phyloP scores from a whole-genome alignment of 805 yeast genomes.

The Yarrowia yakushimensis region DNA sequence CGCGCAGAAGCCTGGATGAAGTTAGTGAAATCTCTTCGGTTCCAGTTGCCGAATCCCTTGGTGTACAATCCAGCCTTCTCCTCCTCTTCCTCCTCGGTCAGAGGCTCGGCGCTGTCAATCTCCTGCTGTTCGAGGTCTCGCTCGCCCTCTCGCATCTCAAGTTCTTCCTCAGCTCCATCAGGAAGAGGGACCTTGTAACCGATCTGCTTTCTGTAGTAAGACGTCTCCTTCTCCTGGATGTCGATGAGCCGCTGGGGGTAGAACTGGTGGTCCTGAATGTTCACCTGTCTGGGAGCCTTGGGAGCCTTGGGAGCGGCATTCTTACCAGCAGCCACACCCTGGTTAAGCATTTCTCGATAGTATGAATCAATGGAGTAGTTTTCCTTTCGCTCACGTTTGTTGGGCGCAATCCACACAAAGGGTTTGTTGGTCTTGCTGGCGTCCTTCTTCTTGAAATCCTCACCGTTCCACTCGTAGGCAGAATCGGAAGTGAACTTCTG shows the following conservation, averaged over 20 bases:
- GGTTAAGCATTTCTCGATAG: slow-evolving; percentile 73
- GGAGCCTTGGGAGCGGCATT: slow-evolving; percentile 50
- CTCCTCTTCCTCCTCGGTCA: slow-evolving; percentile 75
- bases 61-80: slow-evolving; percentile 54
- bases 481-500: slow-evolving; percentile 85
- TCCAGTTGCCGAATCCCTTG: slow-evolving; percentile 77
- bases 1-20: slow-evolving; percentile 70
- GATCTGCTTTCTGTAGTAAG: slow-evolving; percentile 66
- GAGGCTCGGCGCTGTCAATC: slow-evolving; percentile 69
- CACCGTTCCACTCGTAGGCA: slow-evolving; percentile 97
- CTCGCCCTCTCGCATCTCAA: slow-evolving; percentile 45
- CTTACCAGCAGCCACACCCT: slow-evolving; percentile 48
- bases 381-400: slow-evolving; percentile 53
- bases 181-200: slow-evolving; percentile 58
- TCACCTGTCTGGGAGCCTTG: slow-evolving; percentile 77
- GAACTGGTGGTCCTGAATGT: slow-evolving; percentile 84
- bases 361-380: slow-evolving; percentile 87
- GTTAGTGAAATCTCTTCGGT: slow-evolving; percentile 80
- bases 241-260: slow-evolving; percentile 68
- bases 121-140: slow-evolving; percentile 60
- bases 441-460: slow-evolving; percentile 61
- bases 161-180: slow-evolving; percentile 45
- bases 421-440: slow-evolving; percentile 34
- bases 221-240: slow-evolving; percentile 75
- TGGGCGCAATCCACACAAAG: slow-evolving; percentile 76